phyloP scores from a whole-genome alignment of 2,329 filamentous ascomycete genomes.

The Pseudogymnoascus sp. region DNA sequence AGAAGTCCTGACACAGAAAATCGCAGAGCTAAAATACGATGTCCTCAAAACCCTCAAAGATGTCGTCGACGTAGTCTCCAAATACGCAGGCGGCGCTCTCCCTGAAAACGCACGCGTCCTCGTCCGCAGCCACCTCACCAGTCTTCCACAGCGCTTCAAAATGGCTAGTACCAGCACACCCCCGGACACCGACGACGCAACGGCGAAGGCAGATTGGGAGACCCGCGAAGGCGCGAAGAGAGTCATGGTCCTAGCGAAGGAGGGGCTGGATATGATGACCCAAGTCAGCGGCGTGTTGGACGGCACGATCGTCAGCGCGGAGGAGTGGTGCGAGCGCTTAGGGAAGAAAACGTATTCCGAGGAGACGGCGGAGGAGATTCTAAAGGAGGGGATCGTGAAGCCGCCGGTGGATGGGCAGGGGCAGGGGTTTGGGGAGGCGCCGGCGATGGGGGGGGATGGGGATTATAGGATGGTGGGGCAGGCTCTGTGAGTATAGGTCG shows the following conservation, averaged over 20 bases:
- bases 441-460: background rate
- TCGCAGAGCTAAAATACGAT: conserved; percentile 59
- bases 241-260: conserved; percentile 77
- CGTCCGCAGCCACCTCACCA: conserved; percentile 75
- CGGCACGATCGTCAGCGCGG: conserved; percentile 80
- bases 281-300: conserved; percentile 84
- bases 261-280: conserved; percentile 88
- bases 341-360: conserved; percentile 35
- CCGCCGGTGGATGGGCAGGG: background rate
- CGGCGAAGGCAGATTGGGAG: conserved; percentile 34
- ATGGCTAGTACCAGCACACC: conserved; percentile 51
- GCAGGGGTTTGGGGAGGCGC: background rate
- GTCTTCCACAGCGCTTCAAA: conserved; percentile 74
- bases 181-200: conserved; percentile 21
- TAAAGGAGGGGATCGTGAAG: background rate
- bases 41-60: conserved; percentile 72
- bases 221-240: conserved; percentile 56
- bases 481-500: background rate
- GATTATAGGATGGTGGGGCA: conserved; percentile 2
- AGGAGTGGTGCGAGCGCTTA: conserved; percentile 79
- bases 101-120: conserved; percentile 80
- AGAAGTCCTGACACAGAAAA: conserved; percentile 30
- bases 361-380: background rate
- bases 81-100: conserved; percentile 82
- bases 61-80: conserved; percentile 76